Evolutionary conservation across 2,329 filamentous ascomycete species (phyloP), one percentile per base, ranked within the genome.

Genomic region (Tolypocladium ovalisporum): DNA sequence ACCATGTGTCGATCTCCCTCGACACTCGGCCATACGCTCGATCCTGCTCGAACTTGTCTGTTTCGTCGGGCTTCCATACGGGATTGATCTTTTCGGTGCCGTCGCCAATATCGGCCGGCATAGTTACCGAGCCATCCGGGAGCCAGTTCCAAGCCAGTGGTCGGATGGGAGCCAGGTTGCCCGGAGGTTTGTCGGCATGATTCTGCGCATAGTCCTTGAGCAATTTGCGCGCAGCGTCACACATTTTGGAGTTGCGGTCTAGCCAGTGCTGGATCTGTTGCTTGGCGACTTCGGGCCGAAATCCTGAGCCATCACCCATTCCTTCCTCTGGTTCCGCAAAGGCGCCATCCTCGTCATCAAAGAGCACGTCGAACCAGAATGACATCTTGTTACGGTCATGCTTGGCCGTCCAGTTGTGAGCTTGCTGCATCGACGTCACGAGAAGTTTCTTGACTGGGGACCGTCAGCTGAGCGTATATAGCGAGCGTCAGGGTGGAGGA

Each of bases 341-440:
- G 3, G 71, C 72, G 8, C 73, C 74, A 35, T 79, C 77, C 35
- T 83, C 77, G 37, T 83, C 82, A 56, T 87, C 83, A 56, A 86
- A 86, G 9, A 87, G 71, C 34, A 86, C 81, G 56, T 84, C 81
- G 57, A 81, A 82, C 84, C 84, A 87, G 59, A 87, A 87, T 0
- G 80, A 77, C 82, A 86, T 87, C 67, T 87, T 87, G 68, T 86
- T 86, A 39, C 84, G 75, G 64, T 87, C 84, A 63, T 87, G 84
- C 60, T 85, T 85, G 57, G 84, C 83, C 1, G 83, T 85, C 83
- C 84, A 86, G 67, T 87, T 87, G 62, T 87, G 84, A 2, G 83
- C 81, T 66, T 87, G 83, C 64, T 87, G 84, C 15, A 87, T 70
- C 2, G 81, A 82, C 0, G 84, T 86, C 2, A 87, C 83, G 2